phyloP scores from a whole-genome alignment of 805 yeast species.

The Myxozyma neotropica region DNA sequence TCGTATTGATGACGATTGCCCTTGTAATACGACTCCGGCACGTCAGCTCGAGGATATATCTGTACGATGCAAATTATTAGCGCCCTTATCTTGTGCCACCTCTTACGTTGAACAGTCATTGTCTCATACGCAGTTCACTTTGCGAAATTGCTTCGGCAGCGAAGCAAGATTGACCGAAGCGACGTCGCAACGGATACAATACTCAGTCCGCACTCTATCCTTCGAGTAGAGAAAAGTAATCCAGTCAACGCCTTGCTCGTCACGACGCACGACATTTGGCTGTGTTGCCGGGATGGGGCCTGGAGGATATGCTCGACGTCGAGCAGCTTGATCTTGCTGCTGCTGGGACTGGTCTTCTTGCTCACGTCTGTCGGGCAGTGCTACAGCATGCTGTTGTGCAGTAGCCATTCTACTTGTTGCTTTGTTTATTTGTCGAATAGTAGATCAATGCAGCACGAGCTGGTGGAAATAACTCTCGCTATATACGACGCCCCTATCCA shows the following conservation, averaged over 20 bases:
- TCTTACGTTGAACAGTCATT: too few relatives aligned
- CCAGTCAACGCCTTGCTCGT: constrained; percentile 39
- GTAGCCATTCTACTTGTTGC: background rate
- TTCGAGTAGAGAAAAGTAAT: constrained; percentile 44
- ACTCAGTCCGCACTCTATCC: constrained; percentile 39
- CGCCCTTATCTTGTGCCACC: too few relatives aligned
- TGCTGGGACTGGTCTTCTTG: background rate
- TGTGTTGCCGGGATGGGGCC: constrained; percentile 41
- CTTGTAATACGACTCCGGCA: constrained; percentile 46
- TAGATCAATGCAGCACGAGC: too few relatives aligned
- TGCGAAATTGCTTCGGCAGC: constrained; percentile 43
- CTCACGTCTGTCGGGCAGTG: background rate
- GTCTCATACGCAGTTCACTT: constrained; percentile 47
- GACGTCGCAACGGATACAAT: constrained; percentile 44
- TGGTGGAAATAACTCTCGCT: too few relatives aligned
- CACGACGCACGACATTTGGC: constrained; percentile 36
- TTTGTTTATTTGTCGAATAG: too few relatives aligned
- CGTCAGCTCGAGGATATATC: constrained; percentile 54
- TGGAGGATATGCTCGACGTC: constrained; percentile 25
- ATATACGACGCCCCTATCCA: background rate
- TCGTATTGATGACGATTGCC: constrained; percentile 54
- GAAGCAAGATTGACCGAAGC: constrained; percentile 36
- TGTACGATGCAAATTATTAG: too few relatives aligned
- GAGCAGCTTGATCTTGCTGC: background rate
- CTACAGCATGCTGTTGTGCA: background rate